Evolutionary conservation across 2,329 filamentous ascomycete genomes (phyloP).

Genomic region (Xylariomycetidae sp.): DNA sequence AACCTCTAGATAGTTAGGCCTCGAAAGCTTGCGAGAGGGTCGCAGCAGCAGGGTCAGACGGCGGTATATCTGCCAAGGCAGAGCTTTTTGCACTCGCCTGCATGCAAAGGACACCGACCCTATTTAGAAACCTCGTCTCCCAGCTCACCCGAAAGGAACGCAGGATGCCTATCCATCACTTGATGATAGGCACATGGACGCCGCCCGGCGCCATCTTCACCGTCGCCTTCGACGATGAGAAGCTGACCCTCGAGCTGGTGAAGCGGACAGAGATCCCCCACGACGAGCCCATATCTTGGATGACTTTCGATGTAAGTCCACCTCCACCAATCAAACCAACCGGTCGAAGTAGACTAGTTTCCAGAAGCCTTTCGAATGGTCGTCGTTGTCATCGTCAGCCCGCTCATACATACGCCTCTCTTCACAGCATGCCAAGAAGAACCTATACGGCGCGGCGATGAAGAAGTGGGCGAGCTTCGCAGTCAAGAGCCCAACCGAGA

Average conservation of each 20-base stretch:
- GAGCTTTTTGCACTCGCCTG: slow-evolving; percentile 1
- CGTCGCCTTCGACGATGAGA: slow-evolving; percentile 80
- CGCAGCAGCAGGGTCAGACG: too few relatives aligned
- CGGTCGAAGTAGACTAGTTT: too few relatives aligned
- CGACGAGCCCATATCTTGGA: slow-evolving; percentile 89
- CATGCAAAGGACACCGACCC: slow-evolving; percentile 6
- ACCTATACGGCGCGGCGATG: slow-evolving; percentile 86
- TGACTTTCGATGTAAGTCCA: slow-evolving; percentile 76
- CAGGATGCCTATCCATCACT: slow-evolving; percentile 73
- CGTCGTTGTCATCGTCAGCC: too few relatives aligned
- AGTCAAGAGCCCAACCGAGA: slow-evolving; percentile 70
- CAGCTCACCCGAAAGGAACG: slow-evolving; percentile 17
- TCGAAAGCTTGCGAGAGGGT: too few relatives aligned
- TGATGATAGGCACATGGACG: slow-evolving; percentile 92
- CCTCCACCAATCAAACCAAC: too few relatives aligned
- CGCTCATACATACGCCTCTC: too few relatives aligned
- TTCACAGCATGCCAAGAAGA: slow-evolving; percentile 69
- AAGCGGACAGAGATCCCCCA: slow-evolving; percentile 77
- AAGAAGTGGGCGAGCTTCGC: slow-evolving; percentile 87
- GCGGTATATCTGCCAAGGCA: too few relatives aligned
- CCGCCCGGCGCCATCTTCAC: slow-evolving; percentile 87
- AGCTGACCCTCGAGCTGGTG: slow-evolving; percentile 66
- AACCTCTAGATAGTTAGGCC: too few relatives aligned
- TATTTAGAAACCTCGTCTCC: slow-evolving; percentile 1
- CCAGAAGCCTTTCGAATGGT: too few relatives aligned